phyloP scores from a whole-genome alignment of 257 asterid species.

The Rehmannia glutinosa region DNA sequence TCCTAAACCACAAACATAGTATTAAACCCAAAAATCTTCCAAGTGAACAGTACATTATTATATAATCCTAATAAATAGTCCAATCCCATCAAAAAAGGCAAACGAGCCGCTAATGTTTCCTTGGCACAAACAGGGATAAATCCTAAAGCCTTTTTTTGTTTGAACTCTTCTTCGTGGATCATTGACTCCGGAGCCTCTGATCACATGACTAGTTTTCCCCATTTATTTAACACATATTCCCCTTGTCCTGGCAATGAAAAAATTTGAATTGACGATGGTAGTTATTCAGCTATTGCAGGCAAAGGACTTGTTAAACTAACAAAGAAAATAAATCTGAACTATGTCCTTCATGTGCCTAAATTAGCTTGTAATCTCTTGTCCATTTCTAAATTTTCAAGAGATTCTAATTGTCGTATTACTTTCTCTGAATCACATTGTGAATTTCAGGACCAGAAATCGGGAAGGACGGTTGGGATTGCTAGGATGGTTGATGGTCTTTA shows the following conservation, averaged over 20 bases:
- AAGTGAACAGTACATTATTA: too few relatives aligned
- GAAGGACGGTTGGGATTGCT: not conserved
- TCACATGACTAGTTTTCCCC: not conserved
- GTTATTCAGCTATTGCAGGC: not conserved
- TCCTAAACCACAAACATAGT: too few relatives aligned
- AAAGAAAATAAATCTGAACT: too few relatives aligned
- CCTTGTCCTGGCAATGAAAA: not conserved
- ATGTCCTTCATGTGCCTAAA: not conserved
- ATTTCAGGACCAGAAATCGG: not conserved
- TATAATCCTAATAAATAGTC: too few relatives aligned
- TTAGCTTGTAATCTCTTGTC: not conserved
- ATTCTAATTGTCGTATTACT: not conserved
- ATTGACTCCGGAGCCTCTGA: not conserved
- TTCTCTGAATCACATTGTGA: not conserved
- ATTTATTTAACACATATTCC: not conserved
- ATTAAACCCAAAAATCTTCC: too few relatives aligned
- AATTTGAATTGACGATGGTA: not conserved
- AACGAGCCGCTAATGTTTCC: not conserved
- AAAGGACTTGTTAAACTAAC: not conserved
- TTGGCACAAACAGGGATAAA: not conserved
- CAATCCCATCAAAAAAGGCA: too few relatives aligned
- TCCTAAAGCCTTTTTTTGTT: too few relatives aligned
- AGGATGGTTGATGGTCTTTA: not conserved
- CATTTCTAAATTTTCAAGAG: not conserved
- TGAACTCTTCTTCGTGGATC: not conserved